Base-by-base conservation (phyloP, 2,329 filamentous ascomycete species). In the Teratosphaeria destructans region DNA sequence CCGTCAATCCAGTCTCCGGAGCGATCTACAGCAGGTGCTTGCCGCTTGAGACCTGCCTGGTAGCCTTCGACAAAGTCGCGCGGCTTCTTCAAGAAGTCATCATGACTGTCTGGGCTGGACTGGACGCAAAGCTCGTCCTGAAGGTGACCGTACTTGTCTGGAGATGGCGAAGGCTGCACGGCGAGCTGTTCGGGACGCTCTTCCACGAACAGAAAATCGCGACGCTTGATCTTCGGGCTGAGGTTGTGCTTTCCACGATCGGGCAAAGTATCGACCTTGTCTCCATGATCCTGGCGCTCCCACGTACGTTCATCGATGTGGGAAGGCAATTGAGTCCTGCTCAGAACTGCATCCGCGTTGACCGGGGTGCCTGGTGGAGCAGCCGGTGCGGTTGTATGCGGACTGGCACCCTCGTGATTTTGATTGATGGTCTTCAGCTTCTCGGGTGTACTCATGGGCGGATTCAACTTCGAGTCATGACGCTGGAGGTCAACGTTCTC, bases 401-500 rank as follows among this genome's bases (percentile, higher is more conserved):
- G 62, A 49, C 10, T 66, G 64, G 57, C 70, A 70, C 14, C 65
- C 64, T 29, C 72, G 63, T 56, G 70, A 69, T 37, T 67, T 68
- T 52, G 67, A 67, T 5, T 70, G 74, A 57, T 72, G 71, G n/a
- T 73, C 71, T 35, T 65, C 63, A 32, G 73, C 70, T 59, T 75
- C 71, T 61, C 64, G 64, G 10, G 73, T 71, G 61, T 74, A 74
- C 67, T 74, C 74, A 61, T 74, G 72, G n/a, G 70, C 68, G 12
- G 72, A 74, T 35, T 66, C 66, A 39, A 26, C n/a, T 43, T 37
- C 14, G 32, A 35, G n/a, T 34, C 53, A 57, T 56, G 14, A 52
- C 59, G 16, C 29, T 55, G 57, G 8, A 61, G 63, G n/a, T 57
- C 39, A 10, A 57, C 26, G 52, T 65, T 67, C 57, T 66, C 65